Conservation (phyloP, 352 stramenopile genomes). For the Phytophthora quininea region DNA sequence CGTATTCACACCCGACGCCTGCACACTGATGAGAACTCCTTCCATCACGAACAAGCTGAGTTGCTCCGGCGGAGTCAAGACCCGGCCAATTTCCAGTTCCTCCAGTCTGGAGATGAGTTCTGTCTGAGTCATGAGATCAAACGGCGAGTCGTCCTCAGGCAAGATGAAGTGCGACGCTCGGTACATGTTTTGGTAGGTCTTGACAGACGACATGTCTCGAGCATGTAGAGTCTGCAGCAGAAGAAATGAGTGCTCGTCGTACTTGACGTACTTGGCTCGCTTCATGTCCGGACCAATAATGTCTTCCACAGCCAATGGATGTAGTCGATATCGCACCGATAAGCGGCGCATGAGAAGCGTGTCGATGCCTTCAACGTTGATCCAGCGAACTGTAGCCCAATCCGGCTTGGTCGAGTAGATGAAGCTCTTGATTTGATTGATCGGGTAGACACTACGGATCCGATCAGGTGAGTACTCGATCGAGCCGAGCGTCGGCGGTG, state of each 20-base stretch:
- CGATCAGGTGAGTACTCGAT: conserved; percentile 74
- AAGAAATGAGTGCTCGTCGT: conserved; percentile 81
- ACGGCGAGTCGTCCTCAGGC: conserved; percentile 45
- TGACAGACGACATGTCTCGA: conserved; percentile 47
- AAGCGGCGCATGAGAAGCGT: conserved; percentile 65
- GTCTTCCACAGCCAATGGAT: conserved; percentile 81
- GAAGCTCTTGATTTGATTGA: conserved; percentile 67
- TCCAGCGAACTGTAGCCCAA: conserved; percentile 77
- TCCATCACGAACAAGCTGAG: conserved; percentile 74
- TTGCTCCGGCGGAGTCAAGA: conserved; percentile 77
- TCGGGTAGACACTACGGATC: conserved; percentile 65
- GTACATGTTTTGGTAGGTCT: conserved; percentile 72
- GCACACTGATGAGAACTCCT: conserved; percentile 69
- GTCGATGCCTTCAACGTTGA: conserved; percentile 64
- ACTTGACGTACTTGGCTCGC: conserved; percentile 82
- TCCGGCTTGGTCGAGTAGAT: conserved; percentile 74
- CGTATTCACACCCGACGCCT: conserved; percentile 41
- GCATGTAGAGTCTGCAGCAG: conserved; percentile 67
- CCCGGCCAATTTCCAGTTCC: conserved; percentile 46
- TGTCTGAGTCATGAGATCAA: conserved; percentile 62
- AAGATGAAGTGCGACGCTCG: conserved; percentile 55
- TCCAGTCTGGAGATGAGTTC: conserved; percentile 59
- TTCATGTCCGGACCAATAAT: conserved; percentile 67
- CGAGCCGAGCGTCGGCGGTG: conserved; percentile 39
- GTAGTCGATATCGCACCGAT: conserved; percentile 80